Percentiles rank a stretch among this genome's conserved stretches.
phyloP scores from a whole-genome alignment of 148 eudicot species.

The Fallopia convolvulus region DNA sequence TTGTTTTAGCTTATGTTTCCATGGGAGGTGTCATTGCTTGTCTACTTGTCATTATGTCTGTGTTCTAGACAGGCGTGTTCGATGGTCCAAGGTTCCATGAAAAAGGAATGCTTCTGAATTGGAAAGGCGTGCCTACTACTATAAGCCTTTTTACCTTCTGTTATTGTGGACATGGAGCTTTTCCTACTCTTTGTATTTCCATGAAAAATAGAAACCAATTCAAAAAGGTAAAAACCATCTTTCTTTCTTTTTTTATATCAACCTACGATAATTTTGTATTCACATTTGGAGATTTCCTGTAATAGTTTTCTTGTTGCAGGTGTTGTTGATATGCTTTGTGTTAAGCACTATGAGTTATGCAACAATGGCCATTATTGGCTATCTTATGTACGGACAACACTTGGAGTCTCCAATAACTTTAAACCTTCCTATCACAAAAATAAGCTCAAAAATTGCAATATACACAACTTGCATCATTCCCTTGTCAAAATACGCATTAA shows the following conservation, averaged over 20 bases:
- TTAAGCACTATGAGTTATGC: constrained; percentile 33
- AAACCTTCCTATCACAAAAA: constrained; percentile 36
- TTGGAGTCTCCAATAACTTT: constrained; percentile 42
- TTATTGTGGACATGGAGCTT: constrained; percentile 54
- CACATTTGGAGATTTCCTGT: no score
- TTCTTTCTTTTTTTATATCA: constrained; percentile 7
- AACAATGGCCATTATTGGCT: constrained; percentile 43
- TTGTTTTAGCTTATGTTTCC: constrained; percentile 41
- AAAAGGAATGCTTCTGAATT: constrained; percentile 27
- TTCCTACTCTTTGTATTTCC: constrained; percentile 48
- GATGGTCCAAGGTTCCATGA: constrained; percentile 50
- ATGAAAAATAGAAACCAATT: constrained; percentile 51
- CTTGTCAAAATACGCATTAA: constrained; percentile 37
- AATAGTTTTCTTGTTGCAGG: constrained; percentile 18
- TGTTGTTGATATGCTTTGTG: constrained; percentile 29
- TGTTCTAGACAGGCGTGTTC: constrained; percentile 39
- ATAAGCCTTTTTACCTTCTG: constrained; percentile 52
- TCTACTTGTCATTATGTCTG: constrained; percentile 24
- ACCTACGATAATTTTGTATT: not conserved
- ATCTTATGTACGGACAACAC: constrained; percentile 39
- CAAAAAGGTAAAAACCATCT: constrained; percentile 34
- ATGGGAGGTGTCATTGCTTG: constrained; percentile 43
- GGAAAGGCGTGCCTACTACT: constrained; percentile 43
- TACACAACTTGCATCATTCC: constrained; percentile 48
- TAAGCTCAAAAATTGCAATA: constrained; percentile 46